phyloP scores from a whole-genome alignment of 2,329 filamentous ascomycete genomes.

The Scedosporium boydii region DNA sequence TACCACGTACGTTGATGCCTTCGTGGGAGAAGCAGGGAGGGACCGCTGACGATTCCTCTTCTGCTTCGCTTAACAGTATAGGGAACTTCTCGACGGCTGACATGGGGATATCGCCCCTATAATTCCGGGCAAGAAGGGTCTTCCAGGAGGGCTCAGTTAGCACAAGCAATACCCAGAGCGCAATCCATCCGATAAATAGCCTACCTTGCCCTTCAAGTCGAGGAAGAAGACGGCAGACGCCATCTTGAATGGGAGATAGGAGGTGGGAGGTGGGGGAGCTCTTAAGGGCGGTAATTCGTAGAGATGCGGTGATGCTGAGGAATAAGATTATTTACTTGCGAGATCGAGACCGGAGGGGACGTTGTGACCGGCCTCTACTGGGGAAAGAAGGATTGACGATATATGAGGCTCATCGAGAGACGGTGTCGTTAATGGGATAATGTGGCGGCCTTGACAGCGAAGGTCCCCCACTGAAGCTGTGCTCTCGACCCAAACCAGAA shows the following conservation, averaged over 20 bases:
- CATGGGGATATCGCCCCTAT: constrained; percentile 98
- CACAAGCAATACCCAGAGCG: constrained; percentile 12
- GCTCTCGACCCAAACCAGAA: too few relatives aligned
- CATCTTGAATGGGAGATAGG: constrained; percentile 47
- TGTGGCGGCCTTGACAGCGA: constrained; percentile 5
- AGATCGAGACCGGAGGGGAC: constrained; percentile 10
- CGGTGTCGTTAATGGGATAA: constrained; percentile 13
- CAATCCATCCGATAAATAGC: constrained; percentile 1
- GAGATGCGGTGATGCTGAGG: background rate
- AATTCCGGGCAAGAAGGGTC: constrained; percentile 98
- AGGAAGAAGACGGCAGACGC: constrained; percentile 97
- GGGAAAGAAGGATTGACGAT: constrained; percentile 14
- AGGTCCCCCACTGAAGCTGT: constrained; percentile 5
- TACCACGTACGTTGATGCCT: constrained; percentile 77
- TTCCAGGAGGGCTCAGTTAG: constrained; percentile 26
- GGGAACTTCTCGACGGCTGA: constrained; percentile 98
- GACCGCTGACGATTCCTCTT: constrained; percentile 97
- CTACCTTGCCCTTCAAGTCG: constrained; percentile 98
- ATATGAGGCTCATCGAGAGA: constrained; percentile 11
- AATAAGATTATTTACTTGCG: constrained; percentile 1
- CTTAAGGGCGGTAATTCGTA: background rate
- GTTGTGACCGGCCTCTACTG: background rate
- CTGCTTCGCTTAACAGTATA: constrained; percentile 87
- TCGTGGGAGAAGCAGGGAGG: constrained; percentile 97
- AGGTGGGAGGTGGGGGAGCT: constrained; percentile 16